These are phyloP conservation scores for Eleusine coracana DNA, from an alignment of 176 grass and related monocot genomes.

Conservation along the genomic window DNA sequence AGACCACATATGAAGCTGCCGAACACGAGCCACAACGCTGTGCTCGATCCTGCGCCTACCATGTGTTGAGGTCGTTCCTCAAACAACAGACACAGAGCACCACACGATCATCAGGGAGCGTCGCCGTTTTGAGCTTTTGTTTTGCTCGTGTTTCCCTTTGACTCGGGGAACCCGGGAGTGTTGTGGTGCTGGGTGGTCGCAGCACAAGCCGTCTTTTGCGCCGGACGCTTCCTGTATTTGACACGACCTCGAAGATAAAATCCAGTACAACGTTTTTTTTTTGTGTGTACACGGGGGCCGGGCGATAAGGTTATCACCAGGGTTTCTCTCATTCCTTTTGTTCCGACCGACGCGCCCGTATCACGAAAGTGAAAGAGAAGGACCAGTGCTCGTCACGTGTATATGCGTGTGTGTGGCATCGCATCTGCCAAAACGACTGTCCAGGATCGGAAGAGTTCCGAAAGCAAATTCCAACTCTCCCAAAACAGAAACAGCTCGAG, in stretches of 20 bases:
- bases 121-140: neutral
- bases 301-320: no score
- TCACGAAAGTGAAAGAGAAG: neutral
- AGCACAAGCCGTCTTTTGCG: neutral
- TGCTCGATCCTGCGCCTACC: neutral
- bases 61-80: neutral
- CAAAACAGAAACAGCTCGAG: no score
- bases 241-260: no score
- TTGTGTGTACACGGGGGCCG: no score
- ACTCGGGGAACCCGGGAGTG: slow-evolving; percentile 31
- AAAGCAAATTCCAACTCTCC: no score
- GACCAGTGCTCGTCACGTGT: neutral
- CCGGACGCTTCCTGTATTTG: neutral
- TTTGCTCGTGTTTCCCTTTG: slow-evolving; percentile 35
- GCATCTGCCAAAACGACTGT: slow-evolving; percentile 14
- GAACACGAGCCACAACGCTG: slow-evolving; percentile 11
- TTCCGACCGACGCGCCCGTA: neutral
- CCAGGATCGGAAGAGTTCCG: slow-evolving; percentile 18
- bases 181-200: neutral
- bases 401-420: neutral
- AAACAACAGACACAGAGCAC: neutral
- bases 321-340: neutral
- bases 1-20: slow-evolving; percentile 20
- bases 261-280: neutral
- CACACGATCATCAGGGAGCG: neutral